Evolutionary conservation across 1,284 basidiomycete species (phyloP).

Genomic region (Pascua sp.): DNA sequence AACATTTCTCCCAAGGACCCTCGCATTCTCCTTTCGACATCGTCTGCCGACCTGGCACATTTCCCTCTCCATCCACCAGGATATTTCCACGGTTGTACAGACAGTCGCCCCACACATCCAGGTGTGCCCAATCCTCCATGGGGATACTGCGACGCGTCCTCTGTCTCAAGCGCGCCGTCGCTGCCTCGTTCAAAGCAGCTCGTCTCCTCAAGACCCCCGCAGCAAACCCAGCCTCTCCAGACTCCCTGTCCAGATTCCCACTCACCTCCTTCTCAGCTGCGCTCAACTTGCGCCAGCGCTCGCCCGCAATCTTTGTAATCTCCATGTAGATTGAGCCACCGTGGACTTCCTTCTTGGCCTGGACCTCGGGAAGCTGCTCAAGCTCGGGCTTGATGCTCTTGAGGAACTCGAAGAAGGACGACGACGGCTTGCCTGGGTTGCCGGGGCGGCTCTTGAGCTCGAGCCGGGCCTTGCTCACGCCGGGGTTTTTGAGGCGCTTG

Average conservation of each 20-base stretch:
- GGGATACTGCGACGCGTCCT: too few species aligned
- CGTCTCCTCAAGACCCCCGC: too few species aligned
- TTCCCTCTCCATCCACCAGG: too few species aligned
- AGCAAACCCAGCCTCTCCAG: too few species aligned
- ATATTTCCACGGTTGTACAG: too few species aligned
- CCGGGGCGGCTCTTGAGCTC: conserved; percentile 21
- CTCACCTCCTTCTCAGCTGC: conserved; percentile 35
- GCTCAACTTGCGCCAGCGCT: conserved; percentile 29
- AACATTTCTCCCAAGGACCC: conserved; percentile 4
- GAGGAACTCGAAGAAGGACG: conserved; percentile 31
- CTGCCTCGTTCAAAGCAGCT: too few species aligned
- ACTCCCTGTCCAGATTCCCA: not conserved
- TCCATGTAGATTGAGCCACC: not conserved
- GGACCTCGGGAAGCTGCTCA: not conserved
- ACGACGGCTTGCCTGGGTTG: conserved; percentile 29
- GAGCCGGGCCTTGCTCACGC: conserved; percentile 7
- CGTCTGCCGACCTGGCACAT: too few species aligned
- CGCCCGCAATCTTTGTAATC: conserved; percentile 25
- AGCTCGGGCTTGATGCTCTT: conserved; percentile 9
- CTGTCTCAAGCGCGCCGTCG: too few species aligned
- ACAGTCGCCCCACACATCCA: too few species aligned
- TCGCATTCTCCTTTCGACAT: too few species aligned
- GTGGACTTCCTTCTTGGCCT: not conserved
- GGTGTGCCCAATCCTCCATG: too few species aligned
- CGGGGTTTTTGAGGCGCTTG: not conserved